phyloP scores from a whole-genome alignment of 2,329 filamentous ascomycete species.

The Aspergillus clavatus region DNA sequence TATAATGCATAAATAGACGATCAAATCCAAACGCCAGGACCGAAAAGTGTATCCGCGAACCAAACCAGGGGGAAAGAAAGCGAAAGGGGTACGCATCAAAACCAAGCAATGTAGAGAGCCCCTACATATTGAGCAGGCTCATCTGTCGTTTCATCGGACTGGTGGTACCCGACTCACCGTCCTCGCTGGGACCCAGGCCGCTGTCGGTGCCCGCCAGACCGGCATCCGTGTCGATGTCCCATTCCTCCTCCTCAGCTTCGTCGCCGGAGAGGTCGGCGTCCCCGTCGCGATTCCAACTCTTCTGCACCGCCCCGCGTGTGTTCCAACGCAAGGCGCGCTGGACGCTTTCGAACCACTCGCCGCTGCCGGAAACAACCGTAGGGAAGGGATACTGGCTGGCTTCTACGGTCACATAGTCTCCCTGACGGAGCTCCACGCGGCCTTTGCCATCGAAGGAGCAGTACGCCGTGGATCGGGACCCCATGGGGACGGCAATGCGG shows the following conservation, averaged over 20 bases:
- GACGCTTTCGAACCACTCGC: conserved; percentile 96
- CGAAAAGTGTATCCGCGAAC: neutral
- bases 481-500: conserved; percentile 77
- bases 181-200: conserved; percentile 58
- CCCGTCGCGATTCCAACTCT: conserved; percentile 62
- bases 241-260: conserved; percentile 58
- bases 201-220: conserved; percentile 41
- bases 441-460: conserved; percentile 97
- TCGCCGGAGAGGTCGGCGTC: conserved; percentile 40
- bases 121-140: conserved; percentile 63
- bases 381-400: conserved; percentile 96
- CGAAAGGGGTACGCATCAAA: neutral
- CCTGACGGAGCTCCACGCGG: conserved; percentile 84
- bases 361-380: conserved; percentile 81
- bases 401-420: conserved; percentile 93
- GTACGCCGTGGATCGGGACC: conserved; percentile 87
- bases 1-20: too few relatives aligned
- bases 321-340: conserved; percentile 93
- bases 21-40: too few relatives aligned
- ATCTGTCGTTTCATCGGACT: conserved; percentile 68
- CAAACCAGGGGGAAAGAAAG: neutral
- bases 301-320: conserved; percentile 84
- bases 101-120: too few relatives aligned
- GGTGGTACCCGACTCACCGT: conserved; percentile 53
- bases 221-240: conserved; percentile 89